These are phyloP conservation scores for Przewalskia tangutica DNA, from an alignment of 257 asterid genomes.

Conservation along the genomic window DNA sequence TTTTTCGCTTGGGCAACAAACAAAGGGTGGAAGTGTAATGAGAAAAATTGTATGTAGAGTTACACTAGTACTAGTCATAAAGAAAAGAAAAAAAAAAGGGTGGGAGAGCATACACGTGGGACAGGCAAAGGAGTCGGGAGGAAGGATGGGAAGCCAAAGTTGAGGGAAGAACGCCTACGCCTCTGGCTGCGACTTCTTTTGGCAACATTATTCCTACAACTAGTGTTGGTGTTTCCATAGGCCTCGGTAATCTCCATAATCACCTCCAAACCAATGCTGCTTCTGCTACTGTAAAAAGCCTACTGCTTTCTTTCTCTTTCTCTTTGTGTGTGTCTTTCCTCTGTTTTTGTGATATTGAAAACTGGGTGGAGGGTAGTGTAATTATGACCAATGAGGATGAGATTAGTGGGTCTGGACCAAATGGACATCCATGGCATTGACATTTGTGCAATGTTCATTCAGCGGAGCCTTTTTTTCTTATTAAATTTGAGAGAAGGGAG, in stretches of 20 bases:
- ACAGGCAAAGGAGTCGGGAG: slow-evolving; percentile 6
- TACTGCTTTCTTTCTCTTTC: not conserved
- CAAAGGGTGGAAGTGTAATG: not conserved
- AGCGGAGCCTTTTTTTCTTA: not conserved
- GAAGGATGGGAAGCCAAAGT: slow-evolving; percentile 8
- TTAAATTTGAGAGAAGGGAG: not conserved
- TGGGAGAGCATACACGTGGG: slow-evolving; percentile 10
- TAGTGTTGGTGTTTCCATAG: not conserved
- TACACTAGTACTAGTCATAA: not conserved
- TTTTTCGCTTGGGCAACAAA: too few relatives aligned
- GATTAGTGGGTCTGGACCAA: not conserved
- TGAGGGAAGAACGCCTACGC: slow-evolving; percentile 30
- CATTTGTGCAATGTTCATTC: slow-evolving; percentile 49
- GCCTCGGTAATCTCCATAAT: slow-evolving; percentile 8
- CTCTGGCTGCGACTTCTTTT: slow-evolving; percentile 44
- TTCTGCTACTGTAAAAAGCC: not conserved
- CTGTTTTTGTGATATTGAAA: slow-evolving; percentile 5
- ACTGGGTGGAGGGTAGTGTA: slow-evolving; percentile 1
- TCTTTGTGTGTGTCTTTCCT: not conserved
- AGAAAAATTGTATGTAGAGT: not conserved
- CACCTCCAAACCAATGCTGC: not conserved
- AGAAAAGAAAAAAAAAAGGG: not conserved
- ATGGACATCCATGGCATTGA: slow-evolving; percentile 15
- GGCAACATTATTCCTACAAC: not conserved
- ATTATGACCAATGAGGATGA: not conserved